Conservation (phyloP, 1,139 yeast genomes). For the Nakaseomyces kungkrabaensis region DNA sequence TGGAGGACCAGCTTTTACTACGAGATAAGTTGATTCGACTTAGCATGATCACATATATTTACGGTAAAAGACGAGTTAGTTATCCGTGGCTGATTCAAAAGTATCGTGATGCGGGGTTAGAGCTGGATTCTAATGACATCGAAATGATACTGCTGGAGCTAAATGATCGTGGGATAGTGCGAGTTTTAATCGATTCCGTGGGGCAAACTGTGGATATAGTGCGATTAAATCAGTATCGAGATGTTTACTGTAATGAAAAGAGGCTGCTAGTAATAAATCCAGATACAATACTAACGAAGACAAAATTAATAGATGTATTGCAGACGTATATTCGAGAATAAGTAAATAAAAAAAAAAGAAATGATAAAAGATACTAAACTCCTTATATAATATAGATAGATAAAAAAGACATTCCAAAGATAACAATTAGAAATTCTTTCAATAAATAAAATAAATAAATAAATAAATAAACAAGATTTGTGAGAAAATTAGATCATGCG, state of each 20-base stretch:
- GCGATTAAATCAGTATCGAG: conserved; percentile 18
- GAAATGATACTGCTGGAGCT: conserved; percentile 5
- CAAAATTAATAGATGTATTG: conserved; percentile 7
- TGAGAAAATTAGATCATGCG: no score
- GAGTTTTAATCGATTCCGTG: conserved; percentile 19
- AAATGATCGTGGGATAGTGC: conserved; percentile 8
- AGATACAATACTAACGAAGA: conserved; percentile 4
- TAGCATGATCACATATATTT: conserved; percentile 7
- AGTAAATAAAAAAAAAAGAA: neutral
- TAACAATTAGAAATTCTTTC: no score
- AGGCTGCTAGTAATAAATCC: conserved; percentile 9
- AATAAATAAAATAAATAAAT: no score
- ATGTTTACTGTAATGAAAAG: conserved; percentile 22
- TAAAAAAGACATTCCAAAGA: neutral
- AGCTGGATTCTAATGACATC: conserved; percentile 10
- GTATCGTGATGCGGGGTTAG: neutral
- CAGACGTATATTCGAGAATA: conserved; percentile 9
- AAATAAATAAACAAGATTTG: no score
- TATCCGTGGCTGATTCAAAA: neutral
- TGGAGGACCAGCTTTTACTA: neutral
- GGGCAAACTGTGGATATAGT: conserved; percentile 9
- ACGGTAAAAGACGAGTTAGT: neutral
- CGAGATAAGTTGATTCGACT: conserved; percentile 4
- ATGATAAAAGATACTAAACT: neutral
- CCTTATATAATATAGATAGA: neutral